Evolutionary conservation across 352 stramenopile species (phyloP).

Genomic region (Globisporangium spinosum): DNA sequence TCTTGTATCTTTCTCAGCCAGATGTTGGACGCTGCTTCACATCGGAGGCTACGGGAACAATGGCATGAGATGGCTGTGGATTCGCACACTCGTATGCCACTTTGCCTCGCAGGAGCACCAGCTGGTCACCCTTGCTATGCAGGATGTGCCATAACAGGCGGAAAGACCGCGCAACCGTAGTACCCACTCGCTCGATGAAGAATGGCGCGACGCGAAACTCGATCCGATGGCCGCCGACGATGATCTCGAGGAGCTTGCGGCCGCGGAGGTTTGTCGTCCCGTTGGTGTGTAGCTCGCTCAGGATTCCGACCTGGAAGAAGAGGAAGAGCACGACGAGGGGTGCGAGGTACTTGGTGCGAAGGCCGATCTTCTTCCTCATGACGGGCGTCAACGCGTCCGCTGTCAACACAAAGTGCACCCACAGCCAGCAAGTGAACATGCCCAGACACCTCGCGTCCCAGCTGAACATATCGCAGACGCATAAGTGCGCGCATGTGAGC

Average conservation of each 20-base stretch:
- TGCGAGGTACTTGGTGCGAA: not conserved
- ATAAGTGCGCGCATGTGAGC: slow-evolving; percentile 16
- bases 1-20: too few relatives aligned
- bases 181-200: not conserved
- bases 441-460: slow-evolving; percentile 17
- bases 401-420: slow-evolving; percentile 22
- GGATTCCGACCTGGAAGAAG: too few relatives aligned
- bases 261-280: too few relatives aligned
- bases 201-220: not conserved
- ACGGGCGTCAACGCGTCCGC: slow-evolving; percentile 21
- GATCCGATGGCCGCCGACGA: not conserved
- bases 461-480: slow-evolving; percentile 15
- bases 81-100: too few relatives aligned
- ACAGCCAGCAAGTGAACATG: slow-evolving; percentile 18
- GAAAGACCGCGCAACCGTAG: not conserved
- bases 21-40: too few relatives aligned
- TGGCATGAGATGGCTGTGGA: too few relatives aligned
- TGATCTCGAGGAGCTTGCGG: not conserved
- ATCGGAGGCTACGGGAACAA: too few relatives aligned
- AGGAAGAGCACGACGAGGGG: too few relatives aligned
- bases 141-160: not conserved
- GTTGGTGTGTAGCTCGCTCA: too few relatives aligned
- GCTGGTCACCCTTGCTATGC: too few relatives aligned
- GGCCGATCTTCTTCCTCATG: not conserved
- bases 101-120: too few relatives aligned